These are phyloP conservation scores for Oryza coarctata DNA, from an alignment of 176 grass and related monocot genomes.

Conservation along the genomic window DNA sequence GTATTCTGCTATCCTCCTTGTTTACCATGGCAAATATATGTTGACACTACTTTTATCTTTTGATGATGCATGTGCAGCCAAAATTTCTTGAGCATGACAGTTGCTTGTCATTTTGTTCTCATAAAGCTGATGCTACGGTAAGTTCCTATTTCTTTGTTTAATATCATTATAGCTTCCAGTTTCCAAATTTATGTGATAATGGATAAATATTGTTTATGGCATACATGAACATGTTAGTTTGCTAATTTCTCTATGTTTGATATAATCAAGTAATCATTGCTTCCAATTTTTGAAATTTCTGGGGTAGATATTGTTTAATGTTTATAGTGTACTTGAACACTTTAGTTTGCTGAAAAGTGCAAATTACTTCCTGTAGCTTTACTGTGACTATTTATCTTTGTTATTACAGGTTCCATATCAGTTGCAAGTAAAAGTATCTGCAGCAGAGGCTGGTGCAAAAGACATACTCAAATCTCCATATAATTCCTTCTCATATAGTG, in stretches of 20 bases:
- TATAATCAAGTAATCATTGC: conserved; percentile 4
- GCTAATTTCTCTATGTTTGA: conserved; percentile 1
- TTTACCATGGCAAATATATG: conserved; percentile 18
- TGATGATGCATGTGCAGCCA: conserved; percentile 45
- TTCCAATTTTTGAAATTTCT: background rate
- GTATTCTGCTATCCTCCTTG: background rate
- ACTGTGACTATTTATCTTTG: conserved; percentile 33
- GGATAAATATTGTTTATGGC: background rate
- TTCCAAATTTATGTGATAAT: background rate
- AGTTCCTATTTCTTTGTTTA: conserved; percentile 32
- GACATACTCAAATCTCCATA: conserved; percentile 52
- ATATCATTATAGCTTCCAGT: conserved; percentile 5
- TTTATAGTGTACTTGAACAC: background rate
- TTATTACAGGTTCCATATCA: conserved; percentile 63
- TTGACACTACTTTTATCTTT: conserved; percentile 34
- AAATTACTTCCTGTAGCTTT: conserved; percentile 20
- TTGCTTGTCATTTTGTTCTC: conserved; percentile 65
- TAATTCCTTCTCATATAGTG: conserved; percentile 63
- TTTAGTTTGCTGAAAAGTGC: conserved; percentile 10
- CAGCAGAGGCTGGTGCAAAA: conserved; percentile 66
- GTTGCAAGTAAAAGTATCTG: conserved; percentile 60
- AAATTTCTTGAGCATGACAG: conserved; percentile 53
- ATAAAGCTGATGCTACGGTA: conserved; percentile 59
- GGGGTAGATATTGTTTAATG: background rate
- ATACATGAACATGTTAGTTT: background rate